These are phyloP conservation scores for Pseudozyma hubeiensis DNA, from an alignment of 1,284 basidiomycete genomes.

Conservation along the genomic window DNA sequence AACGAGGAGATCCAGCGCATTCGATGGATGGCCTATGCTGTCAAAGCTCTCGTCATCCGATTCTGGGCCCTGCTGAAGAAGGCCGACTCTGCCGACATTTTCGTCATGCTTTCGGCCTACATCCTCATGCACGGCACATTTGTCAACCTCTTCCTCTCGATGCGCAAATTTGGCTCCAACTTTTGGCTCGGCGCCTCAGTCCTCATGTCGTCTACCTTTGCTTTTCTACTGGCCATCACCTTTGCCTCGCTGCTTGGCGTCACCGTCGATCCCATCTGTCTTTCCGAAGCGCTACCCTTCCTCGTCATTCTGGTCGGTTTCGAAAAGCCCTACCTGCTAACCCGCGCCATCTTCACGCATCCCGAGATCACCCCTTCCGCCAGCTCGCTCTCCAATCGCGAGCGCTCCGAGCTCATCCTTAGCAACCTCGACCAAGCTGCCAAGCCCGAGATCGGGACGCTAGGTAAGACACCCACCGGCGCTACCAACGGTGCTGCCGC, in stretches of 20 bases:
- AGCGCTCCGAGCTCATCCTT: constrained; percentile 48
- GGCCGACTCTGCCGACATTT: constrained; percentile 94
- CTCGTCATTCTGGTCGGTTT: constrained; percentile 97
- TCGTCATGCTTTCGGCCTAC: constrained; percentile 94
- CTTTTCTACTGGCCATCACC: constrained; percentile 87
- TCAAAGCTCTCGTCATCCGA: constrained; percentile 61
- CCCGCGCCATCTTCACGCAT: constrained; percentile 88
- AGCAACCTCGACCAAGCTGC: constrained; percentile 45
- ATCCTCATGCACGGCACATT: constrained; percentile 96
- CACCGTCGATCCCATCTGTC: constrained; percentile 88
- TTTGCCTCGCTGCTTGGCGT: constrained; percentile 85
- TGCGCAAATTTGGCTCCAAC: constrained; percentile 66
- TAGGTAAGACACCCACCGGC: constrained; percentile 31
- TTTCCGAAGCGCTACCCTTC: constrained; percentile 96
- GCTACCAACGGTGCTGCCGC: constrained; percentile 27
- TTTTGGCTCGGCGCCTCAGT: constrained; percentile 77
- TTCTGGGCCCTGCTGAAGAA: constrained; percentile 72
- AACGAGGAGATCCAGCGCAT: constrained; percentile 57
- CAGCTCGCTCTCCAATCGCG: constrained; percentile 19
- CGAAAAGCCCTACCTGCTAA: constrained; percentile 94
- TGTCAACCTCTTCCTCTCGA: constrained; percentile 74
- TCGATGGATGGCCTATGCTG: constrained; percentile 61
- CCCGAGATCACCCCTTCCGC: constrained; percentile 75
- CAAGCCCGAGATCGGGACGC: constrained; percentile 36
- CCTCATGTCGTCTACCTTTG: constrained; percentile 84